Base-by-base conservation (phyloP, 2,329 filamentous ascomycete species). In the Fusarium napiforme region DNA sequence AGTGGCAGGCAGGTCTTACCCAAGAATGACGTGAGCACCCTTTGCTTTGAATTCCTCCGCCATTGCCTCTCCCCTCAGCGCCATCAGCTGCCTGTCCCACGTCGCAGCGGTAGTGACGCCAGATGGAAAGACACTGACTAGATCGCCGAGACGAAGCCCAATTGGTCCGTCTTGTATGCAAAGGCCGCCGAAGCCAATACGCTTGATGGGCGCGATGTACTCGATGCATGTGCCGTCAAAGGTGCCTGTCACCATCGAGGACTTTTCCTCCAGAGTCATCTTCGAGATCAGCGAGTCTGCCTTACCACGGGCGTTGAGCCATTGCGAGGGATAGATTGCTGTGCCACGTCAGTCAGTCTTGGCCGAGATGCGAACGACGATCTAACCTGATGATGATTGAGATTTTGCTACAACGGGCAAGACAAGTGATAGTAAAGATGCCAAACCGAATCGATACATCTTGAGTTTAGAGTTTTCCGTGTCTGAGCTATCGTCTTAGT, bases 11-110 rank as follows among this genome's bases (percentile, higher is more conserved):
- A 81, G 61, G 16, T 32, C 9, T 49, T 2, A 49, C 46, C 72
- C 77, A 23, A 95, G 86, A 73, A 90, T 88, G 26, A 94, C 85
- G 78, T 95, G 92, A 23, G 93, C 87, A 64, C 93, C 93, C 83
- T 95, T 95, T 69, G 82, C 90, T 74, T 87, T 89, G 79, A 93
- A 91, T 80, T 96, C 93, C 57, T 79, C 43, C 21, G 83, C 85
- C 83, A 86, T 83, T 58, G 83, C 83, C 12, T 67, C 56, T 34
- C 77, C 94, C 58, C 93, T 89, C 63, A 87, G 84, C 78, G 91
- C 90, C 71, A 93, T 89, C 34, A 96, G 86, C 16, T 88, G 83
- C 71, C 89, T 91, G 80, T 96, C 93, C 92, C 93, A 97, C 45
- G 75, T 71, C 4, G 78, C 81, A 5, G 83, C 83, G 30, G 93